phyloP scores from a whole-genome alignment of 2,329 filamentous ascomycete genomes.

The Pyricularia pennisetigena region DNA sequence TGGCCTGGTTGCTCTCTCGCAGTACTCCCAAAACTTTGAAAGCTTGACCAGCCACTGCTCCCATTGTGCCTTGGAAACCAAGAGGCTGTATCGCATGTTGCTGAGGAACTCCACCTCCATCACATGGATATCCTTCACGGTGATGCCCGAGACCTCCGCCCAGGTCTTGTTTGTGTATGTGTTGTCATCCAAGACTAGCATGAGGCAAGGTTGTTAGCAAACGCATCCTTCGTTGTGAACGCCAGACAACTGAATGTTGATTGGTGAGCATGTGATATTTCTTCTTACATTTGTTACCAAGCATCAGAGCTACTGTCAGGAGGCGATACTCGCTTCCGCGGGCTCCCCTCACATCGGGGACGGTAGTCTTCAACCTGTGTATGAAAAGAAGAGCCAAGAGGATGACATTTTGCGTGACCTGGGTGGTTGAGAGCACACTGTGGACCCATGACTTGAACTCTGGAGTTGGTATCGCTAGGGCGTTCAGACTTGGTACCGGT shows the following conservation, averaged over 20 bases:
- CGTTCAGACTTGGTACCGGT: conserved; percentile 44
- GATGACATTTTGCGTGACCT: conserved; percentile 94
- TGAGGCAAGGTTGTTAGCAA: not conserved
- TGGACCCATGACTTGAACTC: conserved; percentile 93
- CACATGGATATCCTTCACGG: conserved; percentile 89
- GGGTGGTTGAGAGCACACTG: conserved; percentile 82
- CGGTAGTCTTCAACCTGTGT: conserved; percentile 83
- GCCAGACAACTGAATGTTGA: too few species aligned
- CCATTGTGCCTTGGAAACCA: conserved; percentile 83
- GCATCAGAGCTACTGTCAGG: conserved; percentile 90
- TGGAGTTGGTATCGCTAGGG: conserved; percentile 64
- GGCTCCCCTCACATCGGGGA: conserved; percentile 81
- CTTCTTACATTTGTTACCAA: conserved; percentile 84
- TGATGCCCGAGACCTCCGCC: conserved; percentile 93
- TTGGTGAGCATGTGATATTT: too few species aligned
- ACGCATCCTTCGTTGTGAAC: not conserved
- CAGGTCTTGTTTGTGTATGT: conserved; percentile 99
- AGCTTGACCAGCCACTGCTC: conserved; percentile 76
- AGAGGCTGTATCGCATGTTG: conserved; percentile 92
- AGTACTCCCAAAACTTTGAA: conserved; percentile 73
- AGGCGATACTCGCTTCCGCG: conserved; percentile 88
- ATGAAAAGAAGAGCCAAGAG: conserved; percentile 85
- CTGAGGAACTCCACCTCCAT: conserved; percentile 99
- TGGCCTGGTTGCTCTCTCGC: conserved; percentile 51
- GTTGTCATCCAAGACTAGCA: conserved; percentile 82